Base-by-base conservation (phyloP, 2,329 filamentous ascomycete species). In the Talaromyces sp. region DNA sequence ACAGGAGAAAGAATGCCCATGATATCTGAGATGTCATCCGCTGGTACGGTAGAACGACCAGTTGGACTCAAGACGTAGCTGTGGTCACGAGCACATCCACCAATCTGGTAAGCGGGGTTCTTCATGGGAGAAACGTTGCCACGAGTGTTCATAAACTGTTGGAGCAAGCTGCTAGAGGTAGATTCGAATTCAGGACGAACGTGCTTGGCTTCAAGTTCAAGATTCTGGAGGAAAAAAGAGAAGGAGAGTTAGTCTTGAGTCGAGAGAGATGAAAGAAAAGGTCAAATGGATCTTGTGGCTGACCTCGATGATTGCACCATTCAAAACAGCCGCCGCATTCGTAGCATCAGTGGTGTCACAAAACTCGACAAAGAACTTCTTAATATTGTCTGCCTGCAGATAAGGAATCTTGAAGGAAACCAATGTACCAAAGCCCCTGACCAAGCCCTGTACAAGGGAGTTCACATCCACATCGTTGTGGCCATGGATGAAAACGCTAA, bases 401-500 rank as follows among this genome's bases (percentile, higher is more conserved):
- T 70, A 70, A 11, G 75, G 57, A 33, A 70, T 65, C 33, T 71
- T 70, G 61, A 80, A 76, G 1, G 73, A 70, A 67, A 76, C 78
- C 63, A 81, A 67, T 45, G 76, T 73, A 19, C 79, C 79, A 68
- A 78, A 79, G 17, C 73, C 75, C 59, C 71, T 71, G 19, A 75
- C 71, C 50, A 78, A 71, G 22, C 73, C 70, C 63, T 78, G 75
- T 56, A 80, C 70, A 64, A 88, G 83, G 57, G 81, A 75, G 66
- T 87, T 89, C 19, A 79, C 69, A 67, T 57, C 69, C 69, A 68
- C 74, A 72, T 60, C 56, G 39, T 27, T 19, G n/a, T 70, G 64
- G 22, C 72, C 71, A 45, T 74, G 72, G 66, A 75, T 78, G 62
- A 80, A 79, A 27, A 84, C 82, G n/a, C 80, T 81, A 11, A 87